phyloP scores from a whole-genome alignment of 2,329 filamentous ascomycete genomes.

The Colletotrichum sp. region DNA sequence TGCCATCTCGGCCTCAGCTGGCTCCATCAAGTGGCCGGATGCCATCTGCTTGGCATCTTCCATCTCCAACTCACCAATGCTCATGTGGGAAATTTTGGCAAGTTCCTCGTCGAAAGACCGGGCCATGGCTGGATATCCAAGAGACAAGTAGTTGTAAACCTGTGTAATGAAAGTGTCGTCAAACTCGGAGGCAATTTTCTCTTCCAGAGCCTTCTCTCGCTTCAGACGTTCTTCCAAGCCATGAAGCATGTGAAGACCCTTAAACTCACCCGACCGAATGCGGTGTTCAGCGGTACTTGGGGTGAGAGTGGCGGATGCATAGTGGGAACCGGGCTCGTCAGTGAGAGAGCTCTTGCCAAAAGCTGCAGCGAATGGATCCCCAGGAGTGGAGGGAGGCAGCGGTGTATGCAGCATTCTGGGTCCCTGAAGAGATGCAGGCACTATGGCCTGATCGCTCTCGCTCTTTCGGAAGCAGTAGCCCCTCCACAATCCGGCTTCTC shows the following conservation, averaged over 20 bases:
- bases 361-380: conserved; percentile 47
- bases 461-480: conserved; percentile 65
- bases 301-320: conserved; percentile 24
- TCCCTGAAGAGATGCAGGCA: conserved; percentile 47
- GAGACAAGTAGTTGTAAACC: conserved; percentile 94
- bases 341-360: conserved; percentile 42
- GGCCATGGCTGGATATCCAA: conserved; percentile 89
- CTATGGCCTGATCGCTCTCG: conserved; percentile 39
- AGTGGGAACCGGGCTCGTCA: conserved; percentile 43
- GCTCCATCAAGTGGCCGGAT: conserved; percentile 75
- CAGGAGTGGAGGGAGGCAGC: conserved; percentile 42
- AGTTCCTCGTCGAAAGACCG: conserved; percentile 85
- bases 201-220: conserved; percentile 55
- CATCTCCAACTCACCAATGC: conserved; percentile 70
- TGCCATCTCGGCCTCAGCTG: conserved; percentile 46
- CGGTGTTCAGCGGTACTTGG: conserved; percentile 30
- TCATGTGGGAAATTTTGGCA: conserved; percentile 76
- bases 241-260: conserved; percentile 54
- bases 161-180: conserved; percentile 88
- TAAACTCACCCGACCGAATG: conserved; percentile 36
- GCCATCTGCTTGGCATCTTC: conserved; percentile 69
- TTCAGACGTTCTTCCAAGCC: conserved; percentile 57
- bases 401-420: conserved; percentile 59
- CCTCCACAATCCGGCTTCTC: conserved; percentile 74
- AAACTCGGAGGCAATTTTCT: conserved; percentile 70